Base-by-base conservation (phyloP, 2,329 filamentous ascomycete genomes). In the Colletotrichum agaves region DNA sequence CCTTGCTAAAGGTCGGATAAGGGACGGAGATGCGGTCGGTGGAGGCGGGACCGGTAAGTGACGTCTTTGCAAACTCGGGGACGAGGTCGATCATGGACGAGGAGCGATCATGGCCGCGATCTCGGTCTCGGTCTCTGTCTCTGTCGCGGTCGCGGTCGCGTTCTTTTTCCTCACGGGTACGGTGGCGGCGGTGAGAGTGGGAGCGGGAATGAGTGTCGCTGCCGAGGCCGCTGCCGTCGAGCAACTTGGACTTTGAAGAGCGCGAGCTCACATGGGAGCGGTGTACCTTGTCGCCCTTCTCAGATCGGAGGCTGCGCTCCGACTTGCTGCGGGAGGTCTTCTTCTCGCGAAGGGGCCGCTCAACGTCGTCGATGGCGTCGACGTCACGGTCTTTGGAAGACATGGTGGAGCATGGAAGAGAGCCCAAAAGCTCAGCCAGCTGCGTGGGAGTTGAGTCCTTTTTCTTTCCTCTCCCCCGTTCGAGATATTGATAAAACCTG, bases 1-100 rank as follows among this genome's bases (percentile, higher is more conserved):
- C 92, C 80, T 97, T 98, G 80, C 92, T 96, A 79, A 97, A 93
- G 11, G 86, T 85, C 2, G 94, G 93, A 76, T 97, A 97, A 6
- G 93, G 91, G 46, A 92, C 76, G 69, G 85, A 86, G 37, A 83
- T 76, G 31, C 84, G 83, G 60, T 85, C 82, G 56, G 73, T 76
- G 67, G 77, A 80, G 49, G 79, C 76, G 13, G 63, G 63, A n/a
- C 61, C 61, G 33, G 64, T 59, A 21, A 80, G 69, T 21, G 75
- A 76, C 7, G 77, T 75, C 50, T 74, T 77, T 58, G 78, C 76
- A 57, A 86, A 75, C 73, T 84, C 83, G 21, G 83, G 83, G 12
- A 85, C 82, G 50, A 87, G 75, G 60, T 88, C 83, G 55, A 82
- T 83, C 74, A 82, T 82, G 43, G 82, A 83, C 44, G 76, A 72